phyloP scores from a whole-genome alignment of 148 eudicot genomes.

The Silene conica region DNA sequence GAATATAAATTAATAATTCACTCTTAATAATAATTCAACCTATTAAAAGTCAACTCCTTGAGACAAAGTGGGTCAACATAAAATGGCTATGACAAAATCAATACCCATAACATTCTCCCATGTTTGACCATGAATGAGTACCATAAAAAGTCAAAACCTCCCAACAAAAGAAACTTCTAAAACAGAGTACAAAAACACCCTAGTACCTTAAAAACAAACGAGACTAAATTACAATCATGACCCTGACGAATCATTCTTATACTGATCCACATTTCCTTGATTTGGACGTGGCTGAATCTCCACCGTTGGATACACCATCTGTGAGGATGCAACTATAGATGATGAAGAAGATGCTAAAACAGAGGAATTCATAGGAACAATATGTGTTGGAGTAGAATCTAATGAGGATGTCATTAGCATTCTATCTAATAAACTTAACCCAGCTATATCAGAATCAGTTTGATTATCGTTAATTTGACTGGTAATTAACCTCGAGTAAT shows the following conservation, averaged over 20 bases:
- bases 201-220: neutral
- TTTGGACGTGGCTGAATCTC: conserved; percentile 25
- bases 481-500: conserved; percentile 28
- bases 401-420: conserved; percentile 25
- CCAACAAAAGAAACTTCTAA: neutral
- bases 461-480: conserved; percentile 14
- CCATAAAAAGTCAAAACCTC: conserved; percentile 13
- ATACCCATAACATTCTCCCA: neutral
- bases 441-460: neutral
- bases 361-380: conserved; percentile 20
- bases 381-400: conserved; percentile 17
- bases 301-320: neutral
- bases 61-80: neutral
- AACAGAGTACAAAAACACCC: conserved; percentile 15
- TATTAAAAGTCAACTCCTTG: neutral
- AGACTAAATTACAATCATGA: conserved; percentile 5
- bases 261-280: conserved; percentile 13
- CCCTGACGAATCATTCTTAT: conserved; percentile 21
- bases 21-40: neutral
- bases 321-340: conserved; percentile 4
- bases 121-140: conserved; percentile 18
- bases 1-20: too few relatives aligned
- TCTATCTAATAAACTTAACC: conserved; percentile 16
- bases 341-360: conserved; percentile 17
- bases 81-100: neutral